A percentile compares a stretch with the other conserved stretches of the same genome.
Evolutionary conservation across 2,329 filamentous ascomycete genomes (phyloP).

Genomic region (Aspergillus nomiae): DNA sequence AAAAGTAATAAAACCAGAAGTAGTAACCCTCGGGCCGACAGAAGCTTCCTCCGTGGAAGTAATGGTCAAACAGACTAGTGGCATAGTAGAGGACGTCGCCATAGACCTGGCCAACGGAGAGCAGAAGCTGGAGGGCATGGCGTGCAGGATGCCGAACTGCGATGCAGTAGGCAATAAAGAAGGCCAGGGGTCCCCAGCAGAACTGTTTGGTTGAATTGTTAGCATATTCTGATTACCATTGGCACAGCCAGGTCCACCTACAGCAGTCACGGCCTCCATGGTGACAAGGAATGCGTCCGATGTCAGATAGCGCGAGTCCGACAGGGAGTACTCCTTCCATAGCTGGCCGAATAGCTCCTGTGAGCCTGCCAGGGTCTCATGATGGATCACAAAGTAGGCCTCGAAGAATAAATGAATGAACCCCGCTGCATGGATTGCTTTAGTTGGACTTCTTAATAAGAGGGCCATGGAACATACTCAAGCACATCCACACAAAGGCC

Average conservation of each 20-base stretch:
- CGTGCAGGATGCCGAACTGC: conserved; percentile 52
- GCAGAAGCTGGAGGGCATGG: conserved; percentile 54
- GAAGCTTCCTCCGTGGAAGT: conserved; percentile 48
- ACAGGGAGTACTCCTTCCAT: conserved; percentile 87
- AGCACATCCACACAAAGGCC: conserved; percentile 68
- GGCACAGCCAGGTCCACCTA: conserved; percentile 41
- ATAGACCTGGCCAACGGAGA: conserved; percentile 59
- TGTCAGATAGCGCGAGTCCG: conserved; percentile 80
- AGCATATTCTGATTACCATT: neutral
- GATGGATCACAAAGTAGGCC: conserved; percentile 71
- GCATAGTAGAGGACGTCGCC: conserved; percentile 60
- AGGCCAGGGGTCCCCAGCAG: conserved; percentile 57
- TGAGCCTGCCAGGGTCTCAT: conserved; percentile 59
- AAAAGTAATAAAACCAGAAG: conserved; percentile 60
- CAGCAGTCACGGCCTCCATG: conserved; percentile 76
- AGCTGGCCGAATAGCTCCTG: conserved; percentile 75
- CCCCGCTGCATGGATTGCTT: conserved; percentile 7
- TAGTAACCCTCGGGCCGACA: conserved; percentile 57
- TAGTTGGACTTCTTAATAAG: neutral
- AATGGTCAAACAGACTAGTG: conserved; percentile 56
- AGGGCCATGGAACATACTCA: conserved; percentile 52
- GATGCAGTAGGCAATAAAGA: conserved; percentile 53
- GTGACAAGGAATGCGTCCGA: conserved; percentile 79
- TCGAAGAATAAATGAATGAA: conserved; percentile 71
- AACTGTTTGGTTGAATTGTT: conserved; percentile 32